These are phyloP conservation scores for Rhodomyrtus tomentosa DNA, from an alignment of 345 rosid species.

Conservation along the genomic window DNA sequence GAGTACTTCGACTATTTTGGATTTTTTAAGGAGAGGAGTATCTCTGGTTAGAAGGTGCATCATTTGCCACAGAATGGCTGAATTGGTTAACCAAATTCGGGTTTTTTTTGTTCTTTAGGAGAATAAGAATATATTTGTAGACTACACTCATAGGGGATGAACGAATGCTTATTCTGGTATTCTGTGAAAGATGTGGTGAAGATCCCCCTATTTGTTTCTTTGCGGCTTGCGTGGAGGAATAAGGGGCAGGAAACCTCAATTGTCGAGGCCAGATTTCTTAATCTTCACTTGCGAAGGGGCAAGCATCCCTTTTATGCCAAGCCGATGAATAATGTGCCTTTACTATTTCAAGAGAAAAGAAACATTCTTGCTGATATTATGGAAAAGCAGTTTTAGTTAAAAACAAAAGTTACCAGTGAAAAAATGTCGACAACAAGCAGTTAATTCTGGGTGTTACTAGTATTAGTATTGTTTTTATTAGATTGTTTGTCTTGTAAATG, in stretches of 20 bases:
- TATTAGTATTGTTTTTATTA: neutral
- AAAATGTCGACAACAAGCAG: neutral
- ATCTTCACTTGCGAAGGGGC: neutral
- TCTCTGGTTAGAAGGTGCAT: neutral
- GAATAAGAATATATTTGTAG: neutral
- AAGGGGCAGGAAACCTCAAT: neutral
- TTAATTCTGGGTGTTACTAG: neutral
- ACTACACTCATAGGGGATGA: neutral
- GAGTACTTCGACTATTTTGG: neutral
- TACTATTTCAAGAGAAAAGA: neutral
- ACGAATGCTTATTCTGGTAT: neutral
- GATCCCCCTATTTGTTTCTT: neutral
- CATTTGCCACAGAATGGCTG: neutral
- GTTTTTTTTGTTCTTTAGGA: neutral
- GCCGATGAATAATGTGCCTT: neutral
- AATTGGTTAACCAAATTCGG: neutral
- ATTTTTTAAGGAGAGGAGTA: neutral
- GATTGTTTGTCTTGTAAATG: neutral
- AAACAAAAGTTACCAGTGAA: neutral
- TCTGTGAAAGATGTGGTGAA: neutral
- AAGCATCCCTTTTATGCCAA: neutral
- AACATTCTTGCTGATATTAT: neutral
- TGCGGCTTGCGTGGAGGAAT: neutral
- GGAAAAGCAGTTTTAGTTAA: neutral
- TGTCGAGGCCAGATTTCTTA: neutral